Percentiles rank a stretch among this genome's conserved stretches.
phyloP scores from a whole-genome alignment of 2,329 filamentous ascomycete species.

The Alternaria ethzedia region DNA sequence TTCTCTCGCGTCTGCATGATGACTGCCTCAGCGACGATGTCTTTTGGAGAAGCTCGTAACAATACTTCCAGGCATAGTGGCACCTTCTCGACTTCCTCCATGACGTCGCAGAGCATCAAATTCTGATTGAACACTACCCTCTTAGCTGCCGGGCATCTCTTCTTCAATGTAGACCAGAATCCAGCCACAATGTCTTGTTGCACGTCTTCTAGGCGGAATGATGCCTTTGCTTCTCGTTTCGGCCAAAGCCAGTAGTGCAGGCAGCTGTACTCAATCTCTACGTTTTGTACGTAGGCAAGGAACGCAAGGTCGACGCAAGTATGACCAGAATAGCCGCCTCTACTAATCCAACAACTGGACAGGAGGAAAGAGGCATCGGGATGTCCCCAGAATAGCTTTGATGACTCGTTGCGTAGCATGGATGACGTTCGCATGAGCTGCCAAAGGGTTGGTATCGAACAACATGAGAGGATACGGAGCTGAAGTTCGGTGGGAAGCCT shows the following conservation, averaged over 20 bases:
- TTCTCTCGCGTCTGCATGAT: neutral
- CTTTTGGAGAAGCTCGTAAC: conserved; percentile 9
- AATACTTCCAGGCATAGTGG: conserved; percentile 3
- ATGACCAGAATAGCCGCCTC: conserved; percentile 15
- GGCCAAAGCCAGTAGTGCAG: neutral
- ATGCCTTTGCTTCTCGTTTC: neutral
- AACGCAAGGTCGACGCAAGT: conserved; percentile 16
- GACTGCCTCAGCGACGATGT: neutral
- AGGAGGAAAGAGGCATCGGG: conserved; percentile 15
- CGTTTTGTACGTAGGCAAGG: conserved; percentile 16
- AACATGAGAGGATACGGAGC: conserved; percentile 17
- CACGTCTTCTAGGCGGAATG: neutral
- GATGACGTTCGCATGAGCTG: conserved; percentile 21
- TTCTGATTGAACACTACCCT: conserved; percentile 18
- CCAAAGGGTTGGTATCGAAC: conserved; percentile 19
- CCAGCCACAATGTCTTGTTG: neutral
- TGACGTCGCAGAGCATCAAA: neutral
- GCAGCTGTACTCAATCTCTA: conserved; percentile 17
- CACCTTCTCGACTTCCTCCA: conserved; percentile 4
- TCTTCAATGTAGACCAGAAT: conserved; percentile 16
- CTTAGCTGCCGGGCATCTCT: conserved; percentile 15
- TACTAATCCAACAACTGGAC: conserved; percentile 10
- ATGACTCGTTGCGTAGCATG: conserved; percentile 20
- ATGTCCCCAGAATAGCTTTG: conserved; percentile 24
- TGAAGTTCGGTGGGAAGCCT: conserved; percentile 20